phyloP scores from a whole-genome alignment of 106 monocot genomes.

The Phalaenopsis equestris region DNA sequence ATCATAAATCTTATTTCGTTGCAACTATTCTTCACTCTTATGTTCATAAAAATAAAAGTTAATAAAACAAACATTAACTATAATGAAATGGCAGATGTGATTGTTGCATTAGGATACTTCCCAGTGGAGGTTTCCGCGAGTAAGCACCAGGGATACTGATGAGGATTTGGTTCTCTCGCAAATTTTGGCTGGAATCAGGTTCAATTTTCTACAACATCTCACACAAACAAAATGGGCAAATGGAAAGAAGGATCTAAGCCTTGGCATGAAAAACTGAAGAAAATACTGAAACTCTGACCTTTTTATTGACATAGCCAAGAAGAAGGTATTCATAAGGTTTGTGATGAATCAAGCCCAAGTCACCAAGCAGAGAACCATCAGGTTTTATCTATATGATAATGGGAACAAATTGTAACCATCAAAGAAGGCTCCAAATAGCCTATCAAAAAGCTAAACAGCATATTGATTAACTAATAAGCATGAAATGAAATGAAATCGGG shows the following conservation, averaged over 20 bases:
- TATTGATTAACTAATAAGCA: not conserved
- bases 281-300: constrained; percentile 20
- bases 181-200: constrained; percentile 10
- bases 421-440: not conserved
- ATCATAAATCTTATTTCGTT: no score
- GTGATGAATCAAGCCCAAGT: constrained; percentile 88
- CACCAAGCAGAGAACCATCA: constrained; percentile 76
- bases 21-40: no score
- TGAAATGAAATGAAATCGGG: not conserved
- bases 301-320: constrained; percentile 61
- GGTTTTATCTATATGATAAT: constrained; percentile 49
- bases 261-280: not conserved
- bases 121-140: constrained; percentile 89
- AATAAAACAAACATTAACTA: no score
- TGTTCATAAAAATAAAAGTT: no score
- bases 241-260: not conserved
- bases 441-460: not conserved
- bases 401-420: not conserved
- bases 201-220: constrained; percentile 25
- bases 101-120: constrained; percentile 49
- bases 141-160: constrained; percentile 82
- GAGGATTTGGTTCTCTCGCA: constrained; percentile 41
- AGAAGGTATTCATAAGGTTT: constrained; percentile 87
- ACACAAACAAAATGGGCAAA: not conserved
- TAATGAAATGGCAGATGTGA: not conserved